Conservation (phyloP, 345 rosid species). For the Brassica juncea region DNA sequence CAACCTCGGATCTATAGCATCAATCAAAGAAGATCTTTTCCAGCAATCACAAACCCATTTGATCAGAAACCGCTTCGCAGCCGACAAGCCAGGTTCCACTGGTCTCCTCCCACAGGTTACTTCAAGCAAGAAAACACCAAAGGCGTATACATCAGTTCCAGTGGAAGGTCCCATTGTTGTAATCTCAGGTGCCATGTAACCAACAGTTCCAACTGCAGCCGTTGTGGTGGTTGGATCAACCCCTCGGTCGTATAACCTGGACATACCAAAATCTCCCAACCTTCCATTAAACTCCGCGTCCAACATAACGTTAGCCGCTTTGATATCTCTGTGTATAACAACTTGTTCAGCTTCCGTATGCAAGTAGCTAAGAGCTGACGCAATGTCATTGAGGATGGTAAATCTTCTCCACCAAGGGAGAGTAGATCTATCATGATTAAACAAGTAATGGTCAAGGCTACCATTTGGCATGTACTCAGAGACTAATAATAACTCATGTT, state of each 20-base stretch:
- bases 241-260: conserved; percentile 76
- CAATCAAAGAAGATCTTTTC: conserved; percentile 38
- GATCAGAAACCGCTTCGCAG: conserved; percentile 35
- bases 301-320: conserved; percentile 51
- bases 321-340: conserved; percentile 58
- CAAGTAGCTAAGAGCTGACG: conserved; percentile 49
- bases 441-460: conserved; percentile 52
- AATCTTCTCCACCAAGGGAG: conserved; percentile 53
- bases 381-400: conserved; percentile 44
- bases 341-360: conserved; percentile 61
- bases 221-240: conserved; percentile 71
- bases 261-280: conserved; percentile 94
- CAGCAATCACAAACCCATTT: conserved; percentile 45
- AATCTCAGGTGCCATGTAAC: conserved; percentile 57
- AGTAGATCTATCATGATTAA: conserved; percentile 4
- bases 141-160: conserved; percentile 48
- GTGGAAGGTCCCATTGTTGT: conserved; percentile 46
- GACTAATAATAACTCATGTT: conserved; percentile 52
- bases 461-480: conserved; percentile 64
- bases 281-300: conserved; percentile 69
- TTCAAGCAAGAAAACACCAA: conserved; percentile 53
- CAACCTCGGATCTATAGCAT: conserved; percentile 47
- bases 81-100: conserved; percentile 49
- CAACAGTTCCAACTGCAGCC: conserved; percentile 83
- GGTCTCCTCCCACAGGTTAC: conserved; percentile 66